Conservation (phyloP, 2,329 filamentous ascomycete species). For the Colletotrichum sp. region DNA sequence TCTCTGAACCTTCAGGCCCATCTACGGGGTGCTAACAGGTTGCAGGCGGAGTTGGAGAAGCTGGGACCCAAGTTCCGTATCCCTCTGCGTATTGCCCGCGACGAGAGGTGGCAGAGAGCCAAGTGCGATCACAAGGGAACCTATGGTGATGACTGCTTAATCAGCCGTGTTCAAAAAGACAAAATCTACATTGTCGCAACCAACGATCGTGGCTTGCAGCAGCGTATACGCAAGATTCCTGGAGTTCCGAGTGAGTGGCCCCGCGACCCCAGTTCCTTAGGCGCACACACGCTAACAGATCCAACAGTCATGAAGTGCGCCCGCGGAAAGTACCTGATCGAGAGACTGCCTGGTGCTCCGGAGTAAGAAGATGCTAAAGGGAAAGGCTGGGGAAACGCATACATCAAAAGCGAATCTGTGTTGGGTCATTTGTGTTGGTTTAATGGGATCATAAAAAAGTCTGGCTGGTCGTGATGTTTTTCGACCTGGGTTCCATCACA, state of each 20-base stretch:
- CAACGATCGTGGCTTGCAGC: slow-evolving; percentile 80
- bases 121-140: slow-evolving; percentile 89
- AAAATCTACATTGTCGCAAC: slow-evolving; percentile 76
- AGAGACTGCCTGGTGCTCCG: slow-evolving; percentile 85
- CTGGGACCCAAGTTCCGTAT: slow-evolving; percentile 88
- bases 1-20: neutral
- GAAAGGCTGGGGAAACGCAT: neutral
- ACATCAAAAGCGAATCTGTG: neutral
- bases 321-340: slow-evolving; percentile 91
- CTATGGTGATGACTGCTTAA: slow-evolving; percentile 85
- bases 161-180: slow-evolving; percentile 71
- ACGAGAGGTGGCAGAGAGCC: slow-evolving; percentile 85
- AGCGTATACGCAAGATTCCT: slow-evolving; percentile 73
- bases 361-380: slow-evolving; percentile 44
- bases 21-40: neutral
- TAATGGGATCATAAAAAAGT: neutral
- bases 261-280: slow-evolving; percentile 47
- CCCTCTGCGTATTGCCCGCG: slow-evolving; percentile 82
- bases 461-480: slow-evolving; percentile 11
- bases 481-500: neutral
- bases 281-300: slow-evolving; percentile 48
- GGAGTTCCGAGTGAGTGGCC: neutral
- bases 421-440: neutral
- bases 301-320: slow-evolving; percentile 76
- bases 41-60: slow-evolving; percentile 76